Evolutionary conservation across 768 basidiomycete genomes (phyloP), one percentile per base, ranked within the genome.

Genomic region (Gyrodon lividus): DNA sequence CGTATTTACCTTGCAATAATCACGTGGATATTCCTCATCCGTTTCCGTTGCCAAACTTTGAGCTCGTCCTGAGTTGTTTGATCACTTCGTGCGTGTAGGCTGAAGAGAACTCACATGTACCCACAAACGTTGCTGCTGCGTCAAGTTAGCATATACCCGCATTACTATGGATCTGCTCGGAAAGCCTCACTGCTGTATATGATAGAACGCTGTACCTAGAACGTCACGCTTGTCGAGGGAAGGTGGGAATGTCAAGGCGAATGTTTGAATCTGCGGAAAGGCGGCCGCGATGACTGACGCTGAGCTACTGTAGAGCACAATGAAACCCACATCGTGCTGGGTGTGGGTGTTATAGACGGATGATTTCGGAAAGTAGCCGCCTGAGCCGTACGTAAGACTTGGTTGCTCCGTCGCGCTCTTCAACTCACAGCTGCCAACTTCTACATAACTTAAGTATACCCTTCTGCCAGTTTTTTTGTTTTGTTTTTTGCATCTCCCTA

Each of bases 11-110:
- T 47, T 17, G 49, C 47, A 23, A 52, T 43, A 60, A 68, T 70
- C 67, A 68, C 67, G 68, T 68, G 67, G 48, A 47, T 46, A 12
- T 26, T 35, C 24, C 50, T 42, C 54, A 60, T 62, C 37, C 26
- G 24, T 37, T 43, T 19, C 26, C 35, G 43, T 45, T 37, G 17
- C 46, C 51, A 42, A 51, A 30, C 38, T 9, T 33, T 6, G 24
- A 48, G 17, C 38, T 37, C 34, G 30, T 3, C 20, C 12, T 23
- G n/a, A n/a, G n/a, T n/a, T n/a, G n/a, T 7, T 26, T 7, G 24
- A 4, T 26, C 7, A 26, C 24, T 7, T 26, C 22, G 22, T 38
- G 24, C 6, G 28, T 39, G 20, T 30, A 19, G 31, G 20, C 17
- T 23, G 4, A 48, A 24, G 38, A 40, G 35, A 37, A 37, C 17